phyloP scores from a whole-genome alignment of 176 grass and related monocot species.

The Triticum timopheevii region DNA sequence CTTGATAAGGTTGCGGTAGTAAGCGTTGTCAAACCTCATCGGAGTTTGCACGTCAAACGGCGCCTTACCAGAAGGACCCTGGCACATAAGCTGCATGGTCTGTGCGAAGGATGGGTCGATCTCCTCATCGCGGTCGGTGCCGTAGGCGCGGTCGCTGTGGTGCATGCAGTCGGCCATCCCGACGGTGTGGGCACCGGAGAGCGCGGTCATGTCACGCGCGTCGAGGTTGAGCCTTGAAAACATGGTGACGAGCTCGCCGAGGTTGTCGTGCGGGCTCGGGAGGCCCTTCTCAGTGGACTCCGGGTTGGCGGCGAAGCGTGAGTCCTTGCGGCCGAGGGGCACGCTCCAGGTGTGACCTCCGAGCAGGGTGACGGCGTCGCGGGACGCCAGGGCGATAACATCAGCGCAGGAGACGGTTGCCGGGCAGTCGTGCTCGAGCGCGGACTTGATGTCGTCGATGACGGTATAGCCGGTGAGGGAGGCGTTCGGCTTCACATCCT shows the following conservation, averaged over 20 bases:
- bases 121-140: not conserved
- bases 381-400: slow-evolving; percentile 45
- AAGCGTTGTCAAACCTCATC: slow-evolving; percentile 48
- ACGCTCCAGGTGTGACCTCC: slow-evolving; percentile 61
- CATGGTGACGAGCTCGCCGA: slow-evolving; percentile 25
- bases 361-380: slow-evolving; percentile 54
- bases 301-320: slow-evolving; percentile 26
- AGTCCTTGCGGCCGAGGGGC: slow-evolving; percentile 66
- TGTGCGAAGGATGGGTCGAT: slow-evolving; percentile 30
- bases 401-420: slow-evolving; percentile 61
- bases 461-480: slow-evolving; percentile 46
- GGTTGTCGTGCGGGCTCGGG: slow-evolving; percentile 17
- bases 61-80: not conserved
- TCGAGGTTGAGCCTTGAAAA: slow-evolving; percentile 48
- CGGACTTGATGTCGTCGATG: slow-evolving; percentile 61
- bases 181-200: slow-evolving; percentile 55
- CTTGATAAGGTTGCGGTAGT: slow-evolving; percentile 49
- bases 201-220: slow-evolving; percentile 43
- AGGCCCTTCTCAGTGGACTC: slow-evolving; percentile 30
- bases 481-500: slow-evolving; percentile 31
- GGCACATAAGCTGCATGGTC: not conserved
- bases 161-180: slow-evolving; percentile 13
- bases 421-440: slow-evolving; percentile 46
- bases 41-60: slow-evolving; percentile 27
- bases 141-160: slow-evolving; percentile 12